A percentile compares a stretch with the other conserved stretches of the same genome.
These are phyloP conservation scores for Eimeria necatrix DNA, from an alignment of 169 alveolate species.

Conservation along the genomic window DNA sequence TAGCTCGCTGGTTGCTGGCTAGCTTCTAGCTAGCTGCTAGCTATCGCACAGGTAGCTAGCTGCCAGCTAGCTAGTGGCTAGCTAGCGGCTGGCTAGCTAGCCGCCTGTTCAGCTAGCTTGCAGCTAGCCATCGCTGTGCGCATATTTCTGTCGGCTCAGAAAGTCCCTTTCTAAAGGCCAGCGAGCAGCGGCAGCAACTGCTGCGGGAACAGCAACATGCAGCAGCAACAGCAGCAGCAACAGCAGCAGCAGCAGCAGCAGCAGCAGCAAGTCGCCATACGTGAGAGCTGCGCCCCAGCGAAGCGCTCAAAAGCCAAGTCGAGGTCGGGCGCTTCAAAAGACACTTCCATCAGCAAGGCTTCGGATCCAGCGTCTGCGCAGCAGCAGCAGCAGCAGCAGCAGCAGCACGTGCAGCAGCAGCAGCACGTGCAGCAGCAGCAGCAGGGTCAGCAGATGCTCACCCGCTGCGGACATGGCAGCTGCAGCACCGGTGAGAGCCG, in stretches of 20 bases:
- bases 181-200: conserved; percentile 6
- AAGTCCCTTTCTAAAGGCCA: background rate
- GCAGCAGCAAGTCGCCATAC: conserved; percentile 43
- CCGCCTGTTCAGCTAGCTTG: background rate
- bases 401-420: conserved; percentile 26
- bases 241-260: conserved; percentile 42
- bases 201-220: background rate
- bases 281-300: background rate
- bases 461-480: background rate
- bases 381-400: conserved; percentile 11
- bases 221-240: background rate
- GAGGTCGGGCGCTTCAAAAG: background rate
- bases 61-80: background rate
- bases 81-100: conserved; percentile 18
- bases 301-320: conserved; percentile 51
- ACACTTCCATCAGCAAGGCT: background rate
- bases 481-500: background rate
- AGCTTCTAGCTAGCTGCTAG: background rate
- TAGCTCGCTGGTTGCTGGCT: background rate
- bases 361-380: background rate
- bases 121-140: background rate
- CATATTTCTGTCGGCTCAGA: no score
- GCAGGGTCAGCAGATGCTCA: background rate
- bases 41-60: no score
- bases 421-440: conserved; percentile 30